Evolutionary conservation across 805 yeast genomes (phyloP).

Genomic region (Clavispora carvajalis): DNA sequence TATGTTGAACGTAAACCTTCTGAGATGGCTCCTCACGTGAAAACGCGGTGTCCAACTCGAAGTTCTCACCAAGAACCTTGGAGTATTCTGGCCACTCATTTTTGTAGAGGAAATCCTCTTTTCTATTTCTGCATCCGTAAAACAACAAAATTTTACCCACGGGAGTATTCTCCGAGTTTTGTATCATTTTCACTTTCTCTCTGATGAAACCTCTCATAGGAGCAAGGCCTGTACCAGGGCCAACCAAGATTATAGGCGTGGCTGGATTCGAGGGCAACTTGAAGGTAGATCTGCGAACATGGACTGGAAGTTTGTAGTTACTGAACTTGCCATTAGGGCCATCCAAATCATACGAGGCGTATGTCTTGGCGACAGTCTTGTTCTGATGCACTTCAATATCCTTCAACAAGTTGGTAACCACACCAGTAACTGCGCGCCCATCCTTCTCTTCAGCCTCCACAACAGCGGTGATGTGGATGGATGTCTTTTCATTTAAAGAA

Average conservation of each 20-base stretch:
- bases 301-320: slow-evolving; percentile 73
- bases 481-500: slow-evolving; percentile 66
- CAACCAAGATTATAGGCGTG: slow-evolving; percentile 85
- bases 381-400: slow-evolving; percentile 61
- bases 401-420: slow-evolving; percentile 81
- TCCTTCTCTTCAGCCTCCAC: slow-evolving; percentile 59
- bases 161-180: slow-evolving; percentile 17
- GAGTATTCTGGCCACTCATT: slow-evolving; percentile 86
- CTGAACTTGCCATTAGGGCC: slow-evolving; percentile 71
- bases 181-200: slow-evolving; percentile 64
- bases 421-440: slow-evolving; percentile 60
- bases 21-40: slow-evolving; percentile 60
- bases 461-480: slow-evolving; percentile 82
- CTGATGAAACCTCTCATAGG: slow-evolving; percentile 94
- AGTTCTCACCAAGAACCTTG: slow-evolving; percentile 52
- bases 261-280: slow-evolving; percentile 83
- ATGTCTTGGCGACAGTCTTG: slow-evolving; percentile 31
- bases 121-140: slow-evolving; percentile 79
- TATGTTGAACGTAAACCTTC: slow-evolving; percentile 82
- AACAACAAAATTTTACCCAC: slow-evolving; percentile 75
- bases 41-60: slow-evolving; percentile 78
- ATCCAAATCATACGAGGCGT: slow-evolving; percentile 60
- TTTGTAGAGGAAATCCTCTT: slow-evolving; percentile 77
- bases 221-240: slow-evolving; percentile 99
- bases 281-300: slow-evolving; percentile 91